Evolutionary conservation across 306 rosid species (phyloP).

Genomic region (Phaseolus lunatus): DNA sequence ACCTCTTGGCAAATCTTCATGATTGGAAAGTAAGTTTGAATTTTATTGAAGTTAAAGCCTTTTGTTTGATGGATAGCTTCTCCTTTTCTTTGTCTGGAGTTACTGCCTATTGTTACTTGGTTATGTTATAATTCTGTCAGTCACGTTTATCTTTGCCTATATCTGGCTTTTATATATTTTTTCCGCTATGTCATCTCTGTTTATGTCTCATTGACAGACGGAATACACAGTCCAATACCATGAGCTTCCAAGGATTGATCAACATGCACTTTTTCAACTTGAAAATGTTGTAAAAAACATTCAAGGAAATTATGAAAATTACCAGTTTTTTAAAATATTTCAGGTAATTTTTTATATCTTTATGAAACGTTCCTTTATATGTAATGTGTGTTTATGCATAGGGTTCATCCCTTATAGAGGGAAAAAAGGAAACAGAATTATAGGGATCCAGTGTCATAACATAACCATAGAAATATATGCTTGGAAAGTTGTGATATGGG

Average conservation of each 20-base stretch:
- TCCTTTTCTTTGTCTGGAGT: slow-evolving; percentile 22
- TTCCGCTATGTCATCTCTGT: slow-evolving; percentile 35
- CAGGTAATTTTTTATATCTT: slow-evolving; percentile 64
- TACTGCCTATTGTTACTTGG: slow-evolving; percentile 29
- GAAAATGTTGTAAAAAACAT: slow-evolving; percentile 80
- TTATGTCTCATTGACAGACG: slow-evolving; percentile 57
- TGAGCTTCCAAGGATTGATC: slow-evolving; percentile 92
- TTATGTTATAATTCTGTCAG: slow-evolving; percentile 19
- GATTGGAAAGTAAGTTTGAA: slow-evolving; percentile 85
- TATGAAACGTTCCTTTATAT: slow-evolving; percentile 24
- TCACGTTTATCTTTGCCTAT: slow-evolving; percentile 31
- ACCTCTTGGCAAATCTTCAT: slow-evolving; percentile 95
- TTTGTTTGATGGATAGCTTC: slow-evolving; percentile 3
- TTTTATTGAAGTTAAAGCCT: slow-evolving; percentile 22
- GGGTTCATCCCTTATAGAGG: slow-evolving; percentile 22
- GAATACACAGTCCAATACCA: slow-evolving; percentile 71
- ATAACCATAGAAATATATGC: background rate
- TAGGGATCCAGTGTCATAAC: background rate
- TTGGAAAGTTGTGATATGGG: background rate
- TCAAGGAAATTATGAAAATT: slow-evolving; percentile 82
- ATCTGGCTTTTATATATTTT: slow-evolving; percentile 12
- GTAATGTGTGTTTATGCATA: slow-evolving; percentile 7
- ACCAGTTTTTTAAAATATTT: slow-evolving; percentile 95
- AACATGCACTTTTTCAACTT: slow-evolving; percentile 88
- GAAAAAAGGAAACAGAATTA: background rate